Conservation (phyloP, 495 filamentous ascomycete species). For the Monascus purpureus region DNA sequence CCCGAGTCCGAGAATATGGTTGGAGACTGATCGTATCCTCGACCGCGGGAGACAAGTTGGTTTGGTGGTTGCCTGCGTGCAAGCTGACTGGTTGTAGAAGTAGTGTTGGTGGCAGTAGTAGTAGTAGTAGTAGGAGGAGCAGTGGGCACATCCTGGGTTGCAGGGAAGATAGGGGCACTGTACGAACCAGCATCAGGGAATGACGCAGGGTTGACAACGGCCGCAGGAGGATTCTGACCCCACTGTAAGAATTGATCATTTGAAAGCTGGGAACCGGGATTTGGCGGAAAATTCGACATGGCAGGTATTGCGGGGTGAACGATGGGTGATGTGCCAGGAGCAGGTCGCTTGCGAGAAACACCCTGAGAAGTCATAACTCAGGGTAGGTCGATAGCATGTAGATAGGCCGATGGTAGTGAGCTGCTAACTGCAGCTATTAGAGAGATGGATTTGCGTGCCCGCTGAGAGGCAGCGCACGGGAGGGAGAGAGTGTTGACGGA, state of each 20-base stretch:
- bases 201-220: slow-evolving; percentile 16
- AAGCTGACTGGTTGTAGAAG: slow-evolving; percentile 46
- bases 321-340: slow-evolving; percentile 52
- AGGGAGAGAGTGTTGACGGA: too few species aligned
- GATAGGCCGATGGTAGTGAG: too few species aligned
- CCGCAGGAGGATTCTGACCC: slow-evolving; percentile 28
- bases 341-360: slow-evolving; percentile 53
- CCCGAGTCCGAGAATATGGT: slow-evolving; percentile 33
- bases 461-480: too few species aligned
- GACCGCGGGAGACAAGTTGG: slow-evolving; percentile 41
- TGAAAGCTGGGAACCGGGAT: slow-evolving; percentile 26
- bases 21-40: slow-evolving; percentile 32
- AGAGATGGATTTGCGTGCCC: too few species aligned
- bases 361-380: slow-evolving; percentile 32
- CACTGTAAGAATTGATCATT: slow-evolving; percentile 44
- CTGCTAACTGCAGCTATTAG: too few species aligned
- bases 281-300: slow-evolving; percentile 18
- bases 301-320: slow-evolving; percentile 31
- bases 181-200: slow-evolving; percentile 25
- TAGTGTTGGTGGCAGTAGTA: too few species aligned
- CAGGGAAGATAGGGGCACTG: slow-evolving; percentile 21
- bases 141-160: slow-evolving; percentile 28
- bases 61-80: slow-evolving; percentile 47
- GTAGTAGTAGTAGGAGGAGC: slow-evolving; percentile 2
- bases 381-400: too few species aligned